Evolutionary conservation across 2,329 filamentous ascomycete species (phyloP).

Genomic region (Pestalotiopsis sp.): DNA sequence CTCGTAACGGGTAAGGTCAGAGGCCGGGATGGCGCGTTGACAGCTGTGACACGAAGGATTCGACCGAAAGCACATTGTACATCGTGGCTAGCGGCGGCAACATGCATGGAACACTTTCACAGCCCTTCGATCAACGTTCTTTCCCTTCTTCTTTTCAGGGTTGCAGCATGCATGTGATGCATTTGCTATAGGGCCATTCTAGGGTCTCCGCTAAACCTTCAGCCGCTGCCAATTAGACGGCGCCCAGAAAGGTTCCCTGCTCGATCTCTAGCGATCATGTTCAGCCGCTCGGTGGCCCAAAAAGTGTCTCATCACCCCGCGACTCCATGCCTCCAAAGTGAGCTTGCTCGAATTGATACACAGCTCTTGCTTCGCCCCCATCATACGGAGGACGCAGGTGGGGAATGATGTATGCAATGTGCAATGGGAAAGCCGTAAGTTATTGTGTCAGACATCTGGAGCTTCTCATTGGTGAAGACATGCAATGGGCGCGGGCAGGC

Average conservation of each 20-base stretch:
- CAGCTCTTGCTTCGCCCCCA: no score
- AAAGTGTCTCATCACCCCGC: not conserved
- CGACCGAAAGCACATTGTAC: not conserved
- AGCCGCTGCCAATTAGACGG: not conserved
- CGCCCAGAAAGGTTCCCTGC: not conserved
- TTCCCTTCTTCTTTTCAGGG: not conserved
- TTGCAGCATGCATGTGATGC: not conserved
- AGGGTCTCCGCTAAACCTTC: no score
- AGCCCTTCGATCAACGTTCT: constrained; percentile 4
- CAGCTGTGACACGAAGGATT: not conserved
- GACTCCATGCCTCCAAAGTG: no score
- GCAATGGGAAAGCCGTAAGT: no score
- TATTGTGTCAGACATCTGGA: no score
- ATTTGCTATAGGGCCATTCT: not conserved
- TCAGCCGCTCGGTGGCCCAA: not conserved
- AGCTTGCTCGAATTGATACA: no score
- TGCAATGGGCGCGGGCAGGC: no score
- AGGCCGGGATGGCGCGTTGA: not conserved
- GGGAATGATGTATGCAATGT: no score
- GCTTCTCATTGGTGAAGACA: no score
- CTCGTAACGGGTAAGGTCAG: no score
- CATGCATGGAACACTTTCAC: constrained; percentile 3
- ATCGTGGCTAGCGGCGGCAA: not conserved
- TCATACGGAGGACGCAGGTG: no score
- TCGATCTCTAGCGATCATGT: not conserved